phyloP scores from a whole-genome alignment of 768 basidiomycete genomes.

The Omphalotus guepiniiformis region DNA sequence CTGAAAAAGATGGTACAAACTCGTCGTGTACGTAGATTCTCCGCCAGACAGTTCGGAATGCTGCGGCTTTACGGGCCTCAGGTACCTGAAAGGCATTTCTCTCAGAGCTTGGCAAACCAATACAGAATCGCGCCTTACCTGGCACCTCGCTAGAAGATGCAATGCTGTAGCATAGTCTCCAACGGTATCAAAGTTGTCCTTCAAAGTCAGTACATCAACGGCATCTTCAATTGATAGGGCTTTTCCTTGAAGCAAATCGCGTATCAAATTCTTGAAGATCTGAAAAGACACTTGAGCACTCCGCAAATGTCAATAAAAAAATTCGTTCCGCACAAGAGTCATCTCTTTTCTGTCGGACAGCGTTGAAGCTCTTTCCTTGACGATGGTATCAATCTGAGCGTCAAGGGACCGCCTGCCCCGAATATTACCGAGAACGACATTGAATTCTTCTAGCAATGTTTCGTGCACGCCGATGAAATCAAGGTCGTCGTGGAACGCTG shows the following conservation, averaged over 20 bases:
- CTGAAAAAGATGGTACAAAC: conserved; percentile 40
- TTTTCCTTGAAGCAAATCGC: conserved; percentile 68
- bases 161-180: conserved; percentile 69
- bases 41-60: conserved; percentile 80
- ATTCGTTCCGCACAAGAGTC: conserved; percentile 36
- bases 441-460: conserved; percentile 60
- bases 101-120: neutral
- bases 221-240: conserved; percentile 74
- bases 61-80: conserved; percentile 60
- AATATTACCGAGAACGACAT: conserved; percentile 36
- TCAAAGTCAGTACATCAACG: conserved; percentile 80
- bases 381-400: conserved; percentile 59
- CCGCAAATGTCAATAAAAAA: neutral
- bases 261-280: conserved; percentile 69
- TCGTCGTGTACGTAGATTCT: conserved; percentile 86
- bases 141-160: conserved; percentile 54
- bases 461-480: conserved; percentile 88
- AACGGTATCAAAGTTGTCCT: conserved; percentile 61
- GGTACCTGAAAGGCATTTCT: conserved; percentile 40
- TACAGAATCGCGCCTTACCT: conserved; percentile 31
- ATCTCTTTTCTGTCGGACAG: conserved; percentile 48
- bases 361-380: conserved; percentile 47
- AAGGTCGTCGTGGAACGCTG: conserved; percentile 82
- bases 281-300: conserved; percentile 20
- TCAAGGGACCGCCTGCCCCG: conserved; percentile 66